Conservation (phyloP, 768 basidiomycete species). For the Tulasnella sp. region DNA sequence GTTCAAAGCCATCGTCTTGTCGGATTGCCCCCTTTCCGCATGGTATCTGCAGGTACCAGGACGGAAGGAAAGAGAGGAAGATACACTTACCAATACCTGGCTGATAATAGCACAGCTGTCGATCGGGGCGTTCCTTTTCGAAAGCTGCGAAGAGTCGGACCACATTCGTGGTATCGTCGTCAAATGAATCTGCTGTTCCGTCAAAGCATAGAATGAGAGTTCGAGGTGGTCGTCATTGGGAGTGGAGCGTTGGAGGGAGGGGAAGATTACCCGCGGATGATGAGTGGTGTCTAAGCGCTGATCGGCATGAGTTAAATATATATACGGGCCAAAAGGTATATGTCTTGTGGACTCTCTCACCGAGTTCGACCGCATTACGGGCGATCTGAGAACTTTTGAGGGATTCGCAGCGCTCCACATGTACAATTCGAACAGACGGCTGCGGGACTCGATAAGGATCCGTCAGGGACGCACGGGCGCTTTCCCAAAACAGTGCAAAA, state of each 20-base stretch:
- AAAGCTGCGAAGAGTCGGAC: conserved; percentile 62
- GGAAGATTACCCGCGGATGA: not conserved
- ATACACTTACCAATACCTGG: conserved; percentile 31
- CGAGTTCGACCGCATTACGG: not conserved
- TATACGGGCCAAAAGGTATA: not conserved
- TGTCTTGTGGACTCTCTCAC: not conserved
- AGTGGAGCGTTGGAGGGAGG: not conserved
- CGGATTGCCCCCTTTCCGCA: not conserved
- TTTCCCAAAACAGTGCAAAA: not conserved
- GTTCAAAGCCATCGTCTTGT: not conserved
- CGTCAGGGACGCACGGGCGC: not conserved
- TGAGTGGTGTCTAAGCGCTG: not conserved
- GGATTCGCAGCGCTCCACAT: not conserved
- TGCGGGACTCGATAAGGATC: not conserved
- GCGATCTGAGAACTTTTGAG: not conserved
- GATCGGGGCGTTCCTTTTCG: conserved; percentile 45
- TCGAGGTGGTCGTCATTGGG: conserved; percentile 24
- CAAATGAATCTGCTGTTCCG: conserved; percentile 40
- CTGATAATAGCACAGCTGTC: conserved; percentile 66
- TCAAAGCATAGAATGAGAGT: conserved; percentile 63
- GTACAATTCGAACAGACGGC: not conserved
- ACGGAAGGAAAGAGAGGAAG: not conserved
- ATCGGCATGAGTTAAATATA: not conserved
- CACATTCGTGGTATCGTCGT: conserved; percentile 50
- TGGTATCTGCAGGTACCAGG: conserved; percentile 26